Conservation (phyloP, 108 stramenopile species). For the Mayamaea pseudoterrestris region DNA sequence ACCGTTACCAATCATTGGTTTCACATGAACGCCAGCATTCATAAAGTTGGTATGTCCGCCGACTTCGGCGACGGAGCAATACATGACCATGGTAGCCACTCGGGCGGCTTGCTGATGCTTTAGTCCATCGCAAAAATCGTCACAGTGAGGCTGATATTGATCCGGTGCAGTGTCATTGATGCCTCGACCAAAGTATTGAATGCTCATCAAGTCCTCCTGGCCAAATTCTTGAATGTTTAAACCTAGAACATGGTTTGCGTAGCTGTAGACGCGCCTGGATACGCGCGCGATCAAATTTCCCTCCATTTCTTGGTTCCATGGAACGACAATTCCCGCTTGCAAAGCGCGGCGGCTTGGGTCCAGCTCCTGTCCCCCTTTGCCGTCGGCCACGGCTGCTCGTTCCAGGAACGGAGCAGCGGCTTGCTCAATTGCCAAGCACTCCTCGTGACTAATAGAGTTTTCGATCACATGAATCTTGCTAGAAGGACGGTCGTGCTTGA, state of each 20-base stretch:
- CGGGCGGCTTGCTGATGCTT: conserved; percentile 62
- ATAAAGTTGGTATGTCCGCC: conserved; percentile 90
- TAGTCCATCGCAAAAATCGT: conserved; percentile 62
- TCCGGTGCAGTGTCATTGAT: conserved; percentile 61
- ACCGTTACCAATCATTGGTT: conserved; percentile 58
- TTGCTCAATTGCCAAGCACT: conserved; percentile 70
- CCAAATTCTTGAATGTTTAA: conserved; percentile 56
- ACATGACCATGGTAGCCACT: conserved; percentile 91
- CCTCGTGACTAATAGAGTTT: conserved; percentile 66
- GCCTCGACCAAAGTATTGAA: conserved; percentile 80
- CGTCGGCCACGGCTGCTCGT: conserved; percentile 74
- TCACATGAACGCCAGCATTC: conserved; percentile 70
- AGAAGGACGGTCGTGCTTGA: conserved; percentile 55
- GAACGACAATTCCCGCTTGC: conserved; percentile 65
- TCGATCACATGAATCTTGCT: conserved; percentile 59
- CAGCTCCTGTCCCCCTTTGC: conserved; percentile 52
- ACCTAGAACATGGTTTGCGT: conserved; percentile 65
- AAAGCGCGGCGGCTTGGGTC: conserved; percentile 62
- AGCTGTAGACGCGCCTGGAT: conserved; percentile 62
- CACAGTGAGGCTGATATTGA: conserved; percentile 88
- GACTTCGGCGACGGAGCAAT: conserved; percentile 47
- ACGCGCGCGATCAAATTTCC: conserved; percentile 52
- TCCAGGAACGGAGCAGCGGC: conserved; percentile 39
- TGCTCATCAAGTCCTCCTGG: conserved; percentile 77
- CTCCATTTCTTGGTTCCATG: conserved; percentile 50